These are phyloP conservation scores for Neonectria hederae DNA, from an alignment of 2,329 filamentous ascomycete species.

Conservation along the genomic window DNA sequence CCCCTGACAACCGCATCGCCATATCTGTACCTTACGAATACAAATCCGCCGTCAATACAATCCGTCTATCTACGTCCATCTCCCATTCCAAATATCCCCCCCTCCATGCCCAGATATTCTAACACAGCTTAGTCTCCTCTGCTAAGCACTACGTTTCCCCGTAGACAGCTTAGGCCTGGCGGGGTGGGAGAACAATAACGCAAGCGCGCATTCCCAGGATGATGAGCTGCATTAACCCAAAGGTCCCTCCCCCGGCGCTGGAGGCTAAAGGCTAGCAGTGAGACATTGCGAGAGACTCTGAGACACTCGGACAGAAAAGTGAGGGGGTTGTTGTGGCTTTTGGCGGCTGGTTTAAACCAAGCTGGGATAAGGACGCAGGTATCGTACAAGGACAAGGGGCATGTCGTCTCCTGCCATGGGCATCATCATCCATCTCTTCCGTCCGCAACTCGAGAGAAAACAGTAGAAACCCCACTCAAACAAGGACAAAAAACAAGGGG, in stretches of 20 bases:
- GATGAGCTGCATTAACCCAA: constrained; percentile 24
- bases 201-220: constrained; percentile 12
- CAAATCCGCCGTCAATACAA: neutral
- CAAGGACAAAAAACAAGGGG: constrained; percentile 3
- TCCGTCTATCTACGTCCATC: neutral
- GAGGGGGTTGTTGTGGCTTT: neutral
- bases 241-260: constrained; percentile 8
- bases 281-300: constrained; percentile 8
- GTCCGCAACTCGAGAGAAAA: neutral
- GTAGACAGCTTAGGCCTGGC: neutral
- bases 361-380: neutral
- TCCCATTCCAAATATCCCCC: neutral
- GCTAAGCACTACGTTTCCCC: neutral
- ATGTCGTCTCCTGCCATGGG: neutral
- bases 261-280: constrained; percentile 13
- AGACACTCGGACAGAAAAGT: neutral
- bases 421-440: neutral
- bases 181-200: neutral
- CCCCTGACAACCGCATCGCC: neutral
- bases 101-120: neutral
- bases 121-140: neutral
- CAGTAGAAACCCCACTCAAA: neutral
- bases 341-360: neutral
- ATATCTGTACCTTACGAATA: neutral
- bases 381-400: neutral